These are phyloP conservation scores for Russula compacta DNA, from an alignment of 768 basidiomycete species.

Conservation along the genomic window DNA sequence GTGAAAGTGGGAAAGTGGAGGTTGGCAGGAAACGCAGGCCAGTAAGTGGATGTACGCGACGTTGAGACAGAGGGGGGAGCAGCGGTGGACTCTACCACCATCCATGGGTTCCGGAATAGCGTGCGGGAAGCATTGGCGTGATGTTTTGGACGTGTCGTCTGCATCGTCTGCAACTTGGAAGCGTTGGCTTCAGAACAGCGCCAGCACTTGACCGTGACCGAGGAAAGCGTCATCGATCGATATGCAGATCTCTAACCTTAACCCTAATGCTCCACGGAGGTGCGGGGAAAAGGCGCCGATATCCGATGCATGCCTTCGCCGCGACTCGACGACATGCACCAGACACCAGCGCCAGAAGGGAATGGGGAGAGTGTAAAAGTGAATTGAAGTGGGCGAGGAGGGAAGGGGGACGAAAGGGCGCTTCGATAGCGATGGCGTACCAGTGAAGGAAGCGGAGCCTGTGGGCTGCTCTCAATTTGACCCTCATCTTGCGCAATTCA, in stretches of 20 bases:
- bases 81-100: not conserved
- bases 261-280: conserved; percentile 1
- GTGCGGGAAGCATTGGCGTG: conserved; percentile 1
- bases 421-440: conserved; percentile 4
- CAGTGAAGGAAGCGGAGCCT: not conserved
- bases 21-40: not conserved
- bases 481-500: too few species aligned
- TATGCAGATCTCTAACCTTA: conserved; percentile 6
- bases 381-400: not conserved
- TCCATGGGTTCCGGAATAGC: conserved; percentile 9
- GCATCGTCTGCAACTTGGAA: too few species aligned
- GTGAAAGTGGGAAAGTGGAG: conserved; percentile 1
- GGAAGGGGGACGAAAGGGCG: not conserved
- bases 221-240: not conserved
- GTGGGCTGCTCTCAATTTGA: too few species aligned
- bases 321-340: not conserved
- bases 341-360: not conserved
- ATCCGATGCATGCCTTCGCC: not conserved
- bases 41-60: not conserved
- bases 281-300: not conserved
- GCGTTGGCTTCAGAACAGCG: too few species aligned
- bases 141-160: not conserved
- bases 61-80: not conserved
- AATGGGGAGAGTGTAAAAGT: not conserved
- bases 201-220: too few species aligned